These are phyloP conservation scores for Harringtonia lauricola DNA, from an alignment of 2,329 filamentous ascomycete genomes.

Conservation along the genomic window DNA sequence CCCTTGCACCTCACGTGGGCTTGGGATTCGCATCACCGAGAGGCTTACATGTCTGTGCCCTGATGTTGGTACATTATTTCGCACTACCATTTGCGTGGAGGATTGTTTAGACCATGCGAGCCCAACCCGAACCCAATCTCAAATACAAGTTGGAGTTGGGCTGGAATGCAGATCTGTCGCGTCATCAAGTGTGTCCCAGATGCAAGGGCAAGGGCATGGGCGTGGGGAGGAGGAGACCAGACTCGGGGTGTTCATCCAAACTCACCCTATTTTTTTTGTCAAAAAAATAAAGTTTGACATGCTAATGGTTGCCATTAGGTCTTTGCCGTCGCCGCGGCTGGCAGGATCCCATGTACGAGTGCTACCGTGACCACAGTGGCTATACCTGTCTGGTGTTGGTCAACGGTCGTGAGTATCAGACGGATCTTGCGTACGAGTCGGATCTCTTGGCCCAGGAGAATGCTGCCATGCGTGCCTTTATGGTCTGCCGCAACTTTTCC, in stretches of 20 bases:
- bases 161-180: constrained; percentile 21
- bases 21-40: neutral
- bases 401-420: constrained; percentile 94
- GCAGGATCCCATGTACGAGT: constrained; percentile 83
- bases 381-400: constrained; percentile 87
- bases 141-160: constrained; percentile 21
- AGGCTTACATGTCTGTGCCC: too few species aligned
- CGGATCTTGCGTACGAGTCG: constrained; percentile 73
- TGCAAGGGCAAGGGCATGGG: neutral
- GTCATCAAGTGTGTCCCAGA: constrained; percentile 10
- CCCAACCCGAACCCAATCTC: constrained; percentile 1
- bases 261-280: too few species aligned
- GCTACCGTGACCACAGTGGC: constrained; percentile 61
- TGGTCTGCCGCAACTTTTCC: constrained; percentile 96
- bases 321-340: constrained; percentile 91
- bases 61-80: too few species aligned
- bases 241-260: neutral
- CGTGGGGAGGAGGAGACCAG: neutral
- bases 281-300: too few species aligned
- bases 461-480: constrained; percentile 90
- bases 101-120: neutral
- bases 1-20: neutral
- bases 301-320: constrained; percentile 39
- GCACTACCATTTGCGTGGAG: neutral
- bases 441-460: constrained; percentile 81